phyloP scores from a whole-genome alignment of 176 grass and related monocot genomes.

The Oryza officinalis region DNA sequence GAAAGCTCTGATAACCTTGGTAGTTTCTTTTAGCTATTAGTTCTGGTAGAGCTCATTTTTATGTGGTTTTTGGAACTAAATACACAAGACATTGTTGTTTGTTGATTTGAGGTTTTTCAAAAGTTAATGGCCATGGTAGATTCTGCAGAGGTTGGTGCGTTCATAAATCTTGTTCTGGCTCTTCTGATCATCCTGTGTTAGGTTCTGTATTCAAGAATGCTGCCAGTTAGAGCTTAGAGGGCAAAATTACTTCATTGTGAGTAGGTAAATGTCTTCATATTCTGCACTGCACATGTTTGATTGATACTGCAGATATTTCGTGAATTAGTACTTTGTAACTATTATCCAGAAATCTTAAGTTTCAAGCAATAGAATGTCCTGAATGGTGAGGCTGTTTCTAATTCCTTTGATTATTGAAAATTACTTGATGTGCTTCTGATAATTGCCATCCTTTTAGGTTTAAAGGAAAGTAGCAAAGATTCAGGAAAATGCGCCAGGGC shows the following conservation, averaged over 20 bases:
- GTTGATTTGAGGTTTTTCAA: conserved; percentile 15
- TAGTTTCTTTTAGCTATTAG: neutral
- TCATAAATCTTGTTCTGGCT: neutral
- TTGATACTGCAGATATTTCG: conserved; percentile 9
- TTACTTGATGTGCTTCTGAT: neutral
- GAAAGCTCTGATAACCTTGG: neutral
- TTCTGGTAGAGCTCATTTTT: conserved; percentile 13
- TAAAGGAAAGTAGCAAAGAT: conserved; percentile 10
- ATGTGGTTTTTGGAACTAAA: neutral
- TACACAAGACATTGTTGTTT: neutral
- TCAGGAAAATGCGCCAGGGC: neutral
- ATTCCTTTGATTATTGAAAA: conserved; percentile 12
- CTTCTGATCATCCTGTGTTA: conserved; percentile 17
- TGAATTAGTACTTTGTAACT: neutral
- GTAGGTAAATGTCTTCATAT: conserved; percentile 4
- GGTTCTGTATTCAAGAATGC: conserved; percentile 16
- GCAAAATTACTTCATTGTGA: neutral
- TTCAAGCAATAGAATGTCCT: conserved; percentile 3
- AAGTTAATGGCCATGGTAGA: conserved; percentile 10
- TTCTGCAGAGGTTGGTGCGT: neutral
- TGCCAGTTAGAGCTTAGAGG: conserved; percentile 3
- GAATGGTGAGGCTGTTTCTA: neutral
- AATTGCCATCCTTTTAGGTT: conserved; percentile 6
- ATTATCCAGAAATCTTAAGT: neutral
- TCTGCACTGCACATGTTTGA: neutral